Evolutionary conservation across 306 rosid species (phyloP).

Genomic region (Prunus dulcis): DNA sequence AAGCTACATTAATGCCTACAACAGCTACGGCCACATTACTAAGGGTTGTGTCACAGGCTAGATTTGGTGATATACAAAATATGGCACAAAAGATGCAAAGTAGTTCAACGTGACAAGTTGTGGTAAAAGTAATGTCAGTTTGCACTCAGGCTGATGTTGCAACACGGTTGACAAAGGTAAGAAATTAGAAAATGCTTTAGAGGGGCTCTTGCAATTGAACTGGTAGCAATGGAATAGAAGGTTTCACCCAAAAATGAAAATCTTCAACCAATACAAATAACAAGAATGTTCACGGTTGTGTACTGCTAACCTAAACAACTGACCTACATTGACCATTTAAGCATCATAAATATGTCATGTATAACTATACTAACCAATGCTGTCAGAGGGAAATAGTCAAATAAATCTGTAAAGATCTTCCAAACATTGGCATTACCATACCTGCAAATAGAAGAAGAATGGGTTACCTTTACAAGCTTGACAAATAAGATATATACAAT

Average conservation of each 20-base stretch:
- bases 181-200: background rate
- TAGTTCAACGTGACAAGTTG: background rate
- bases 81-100: background rate
- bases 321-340: background rate
- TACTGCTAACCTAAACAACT: background rate
- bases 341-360: background rate
- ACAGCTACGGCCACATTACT: background rate
- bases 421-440: slow-evolving; percentile 97
- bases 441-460: slow-evolving; percentile 49
- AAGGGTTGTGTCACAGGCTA: background rate
- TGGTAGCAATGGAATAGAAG: background rate
- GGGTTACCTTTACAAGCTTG: slow-evolving; percentile 6
- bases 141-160: background rate
- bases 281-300: background rate
- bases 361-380: slow-evolving; percentile 72
- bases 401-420: slow-evolving; percentile 92
- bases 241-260: background rate
- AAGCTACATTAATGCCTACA: background rate
- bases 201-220: background rate
- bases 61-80: too few species aligned
- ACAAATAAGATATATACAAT: background rate
- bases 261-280: background rate
- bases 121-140: background rate
- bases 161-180: background rate
- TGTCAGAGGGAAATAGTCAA: slow-evolving; percentile 95